Evolutionary conservation across 2,329 filamentous ascomycete genomes (phyloP).

Genomic region (Elsinoe ampelina): DNA sequence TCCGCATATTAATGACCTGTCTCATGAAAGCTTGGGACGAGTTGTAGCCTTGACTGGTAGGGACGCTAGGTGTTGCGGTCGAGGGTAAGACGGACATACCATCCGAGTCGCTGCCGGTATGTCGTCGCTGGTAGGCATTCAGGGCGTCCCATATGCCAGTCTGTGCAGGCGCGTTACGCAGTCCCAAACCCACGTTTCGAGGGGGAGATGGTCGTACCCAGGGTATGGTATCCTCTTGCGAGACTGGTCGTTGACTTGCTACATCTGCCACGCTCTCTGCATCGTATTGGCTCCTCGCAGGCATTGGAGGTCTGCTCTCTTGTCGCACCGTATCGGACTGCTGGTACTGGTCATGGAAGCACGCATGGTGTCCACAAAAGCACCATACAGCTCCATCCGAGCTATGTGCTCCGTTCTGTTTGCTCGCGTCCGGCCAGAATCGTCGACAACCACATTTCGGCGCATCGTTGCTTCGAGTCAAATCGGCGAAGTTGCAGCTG

Average conservation of each 20-base stretch:
- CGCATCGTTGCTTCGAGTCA: constrained; percentile 33
- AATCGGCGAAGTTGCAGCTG: constrained; percentile 44
- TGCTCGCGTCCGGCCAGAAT: constrained; percentile 36
- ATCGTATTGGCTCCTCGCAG: constrained; percentile 7
- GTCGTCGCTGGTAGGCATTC: constrained; percentile 27
- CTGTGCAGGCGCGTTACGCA: background rate
- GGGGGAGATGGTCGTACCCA: background rate
- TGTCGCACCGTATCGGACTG: constrained; percentile 7
- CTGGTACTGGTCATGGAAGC: constrained; percentile 36
- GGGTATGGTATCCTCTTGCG: background rate
- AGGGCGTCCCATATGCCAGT: constrained; percentile 27
- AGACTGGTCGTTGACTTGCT: background rate
- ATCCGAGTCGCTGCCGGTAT: constrained; percentile 23
- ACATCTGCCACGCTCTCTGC: constrained; percentile 3
- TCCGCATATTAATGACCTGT: background rate
- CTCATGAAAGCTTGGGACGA: constrained; percentile 15
- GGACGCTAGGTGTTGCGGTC: constrained; percentile 25
- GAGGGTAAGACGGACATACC: constrained; percentile 23
- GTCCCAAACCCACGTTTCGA: constrained; percentile 2
- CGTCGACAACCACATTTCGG: constrained; percentile 44
- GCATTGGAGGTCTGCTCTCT: background rate
- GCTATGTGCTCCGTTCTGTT: constrained; percentile 19
- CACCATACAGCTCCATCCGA: constrained; percentile 34
- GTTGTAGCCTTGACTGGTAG: constrained; percentile 19
- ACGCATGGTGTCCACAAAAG: constrained; percentile 49